Percentiles rank a stretch among this genome's conserved stretches.
These are phyloP conservation scores for Antrodiella citrinella DNA, from an alignment of 768 basidiomycete species.

Conservation along the genomic window DNA sequence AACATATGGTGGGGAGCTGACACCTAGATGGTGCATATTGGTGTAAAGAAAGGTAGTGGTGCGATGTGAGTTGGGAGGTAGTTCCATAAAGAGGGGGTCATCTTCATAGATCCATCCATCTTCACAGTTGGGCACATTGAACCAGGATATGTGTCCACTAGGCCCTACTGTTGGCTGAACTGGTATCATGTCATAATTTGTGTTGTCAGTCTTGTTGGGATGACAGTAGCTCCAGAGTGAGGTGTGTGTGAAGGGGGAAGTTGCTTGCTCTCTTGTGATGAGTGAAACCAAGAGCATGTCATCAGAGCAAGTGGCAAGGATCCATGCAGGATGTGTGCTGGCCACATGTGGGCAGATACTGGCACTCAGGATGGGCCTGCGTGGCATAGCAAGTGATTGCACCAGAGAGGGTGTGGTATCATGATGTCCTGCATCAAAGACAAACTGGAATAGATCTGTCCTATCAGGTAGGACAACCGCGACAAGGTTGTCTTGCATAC, in stretches of 20 bases:
- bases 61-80: not conserved
- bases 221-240: not conserved
- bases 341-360: too few species aligned
- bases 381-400: too few species aligned
- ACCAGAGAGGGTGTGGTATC: too few species aligned
- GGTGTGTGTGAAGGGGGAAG: not conserved
- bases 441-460: not conserved
- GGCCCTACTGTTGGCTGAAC: not conserved
- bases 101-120: too few species aligned
- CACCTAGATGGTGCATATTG: not conserved
- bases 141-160: not conserved
- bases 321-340: not conserved
- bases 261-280: not conserved
- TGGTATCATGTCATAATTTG: not conserved
- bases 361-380: too few species aligned
- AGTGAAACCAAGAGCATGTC: not conserved
- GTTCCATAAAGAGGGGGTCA: not conserved
- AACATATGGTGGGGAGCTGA: too few species aligned
- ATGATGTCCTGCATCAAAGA: too few species aligned
- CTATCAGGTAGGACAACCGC: not conserved
- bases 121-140: not conserved
- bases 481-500: not conserved
- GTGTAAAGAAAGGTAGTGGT: not conserved
- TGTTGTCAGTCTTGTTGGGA: not conserved
- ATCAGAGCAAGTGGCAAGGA: not conserved